Conservation (phyloP, 2,329 filamentous ascomycete species). For the Apiospora phragmitis region DNA sequence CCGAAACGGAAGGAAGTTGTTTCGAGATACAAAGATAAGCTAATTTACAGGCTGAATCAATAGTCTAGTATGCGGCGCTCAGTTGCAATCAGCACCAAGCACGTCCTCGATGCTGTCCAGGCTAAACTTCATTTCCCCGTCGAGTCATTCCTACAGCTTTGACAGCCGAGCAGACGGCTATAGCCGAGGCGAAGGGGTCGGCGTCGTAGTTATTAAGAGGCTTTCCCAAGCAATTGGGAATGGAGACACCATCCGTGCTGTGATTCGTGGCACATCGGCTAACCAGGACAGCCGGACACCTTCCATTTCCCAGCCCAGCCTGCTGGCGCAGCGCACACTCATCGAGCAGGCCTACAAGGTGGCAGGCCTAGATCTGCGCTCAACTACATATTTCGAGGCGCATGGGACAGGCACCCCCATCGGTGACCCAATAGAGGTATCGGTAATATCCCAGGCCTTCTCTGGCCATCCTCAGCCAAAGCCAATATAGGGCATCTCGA, state of each 20-base stretch:
- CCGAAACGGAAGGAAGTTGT: too few species aligned
- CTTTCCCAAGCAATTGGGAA: constrained; percentile 43
- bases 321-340: constrained; percentile 23
- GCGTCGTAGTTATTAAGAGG: constrained; percentile 47
- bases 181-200: constrained; percentile 51
- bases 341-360: constrained; percentile 27
- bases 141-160: constrained; percentile 14
- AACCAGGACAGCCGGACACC: constrained; percentile 23
- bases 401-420: constrained; percentile 34
- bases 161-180: constrained; percentile 14
- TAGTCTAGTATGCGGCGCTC: too few species aligned
- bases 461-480: too few species aligned
- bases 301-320: constrained; percentile 20
- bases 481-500: constrained; percentile 39
- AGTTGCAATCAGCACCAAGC: too few species aligned
- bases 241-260: constrained; percentile 34
- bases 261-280: constrained; percentile 25
- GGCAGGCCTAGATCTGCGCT: not conserved
- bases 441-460: constrained; percentile 11
- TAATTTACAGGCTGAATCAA: too few species aligned
- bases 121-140: too few species aligned
- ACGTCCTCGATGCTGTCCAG: too few species aligned
- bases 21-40: too few species aligned
- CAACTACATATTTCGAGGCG: constrained; percentile 25
- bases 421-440: constrained; percentile 34